phyloP scores from a whole-genome alignment of 345 rosid species.

The Bruguiera sexangula region DNA sequence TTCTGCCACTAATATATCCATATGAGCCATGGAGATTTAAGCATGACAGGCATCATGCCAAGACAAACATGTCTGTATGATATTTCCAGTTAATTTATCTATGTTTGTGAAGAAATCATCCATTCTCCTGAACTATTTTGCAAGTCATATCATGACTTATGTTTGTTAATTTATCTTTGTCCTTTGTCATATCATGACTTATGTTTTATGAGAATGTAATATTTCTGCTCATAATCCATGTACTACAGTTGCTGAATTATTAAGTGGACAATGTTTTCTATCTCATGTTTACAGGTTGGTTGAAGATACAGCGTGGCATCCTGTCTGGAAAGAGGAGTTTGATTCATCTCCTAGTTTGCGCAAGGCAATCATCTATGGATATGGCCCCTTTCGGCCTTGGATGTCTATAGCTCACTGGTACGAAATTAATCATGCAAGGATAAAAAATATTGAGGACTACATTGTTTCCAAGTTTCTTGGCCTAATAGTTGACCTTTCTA shows the following conservation, averaged over 20 bases:
- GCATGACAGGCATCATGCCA: constrained; percentile 94
- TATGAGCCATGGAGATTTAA: constrained; percentile 97
- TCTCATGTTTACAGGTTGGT: constrained; percentile 46
- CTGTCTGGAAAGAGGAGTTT: constrained; percentile 67
- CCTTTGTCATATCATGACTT: neutral
- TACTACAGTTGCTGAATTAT: too few species aligned
- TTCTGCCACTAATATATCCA: constrained; percentile 82
- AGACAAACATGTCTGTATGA: constrained; percentile 75
- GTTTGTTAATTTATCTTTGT: neutral
- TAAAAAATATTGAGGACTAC: neutral
- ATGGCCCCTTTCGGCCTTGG: constrained; percentile 95
- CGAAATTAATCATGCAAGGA: constrained; percentile 5
- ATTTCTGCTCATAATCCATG: too few species aligned
- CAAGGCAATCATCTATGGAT: constrained; percentile 71
- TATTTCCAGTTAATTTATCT: constrained; percentile 6
- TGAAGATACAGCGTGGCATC: constrained; percentile 97
- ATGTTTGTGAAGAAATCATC: constrained; percentile 3
- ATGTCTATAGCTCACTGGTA: constrained; percentile 97
- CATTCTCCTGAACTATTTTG: constrained; percentile 5
- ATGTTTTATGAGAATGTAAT: too few species aligned
- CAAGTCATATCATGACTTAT: neutral
- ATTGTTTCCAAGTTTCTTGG: neutral
- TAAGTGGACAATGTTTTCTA: too few species aligned
- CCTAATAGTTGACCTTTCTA: neutral
- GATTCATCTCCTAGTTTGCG: constrained; percentile 55